These are phyloP conservation scores for Penicillium silybi DNA, from an alignment of 495 filamentous ascomycete species.

Conservation along the genomic window DNA sequence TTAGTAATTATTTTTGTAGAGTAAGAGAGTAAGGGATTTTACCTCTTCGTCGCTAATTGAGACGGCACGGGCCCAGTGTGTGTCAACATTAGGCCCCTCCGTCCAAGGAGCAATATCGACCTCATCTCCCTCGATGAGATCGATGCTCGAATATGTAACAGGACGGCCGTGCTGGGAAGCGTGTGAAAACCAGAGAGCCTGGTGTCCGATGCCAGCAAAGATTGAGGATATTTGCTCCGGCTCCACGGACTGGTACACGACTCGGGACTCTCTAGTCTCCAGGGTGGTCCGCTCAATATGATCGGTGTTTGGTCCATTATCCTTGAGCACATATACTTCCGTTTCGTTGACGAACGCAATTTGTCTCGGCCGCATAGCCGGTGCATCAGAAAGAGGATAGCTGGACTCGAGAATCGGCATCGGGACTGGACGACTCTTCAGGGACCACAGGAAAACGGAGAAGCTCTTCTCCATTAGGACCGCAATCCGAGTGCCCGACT, in stretches of 20 bases:
- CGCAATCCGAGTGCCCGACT: conserved; percentile 62
- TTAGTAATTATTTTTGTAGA: conserved; percentile 11
- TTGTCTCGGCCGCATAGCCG: conserved; percentile 35
- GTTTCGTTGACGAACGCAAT: conserved; percentile 43
- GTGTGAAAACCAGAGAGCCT: conserved; percentile 43
- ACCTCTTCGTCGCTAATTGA: conserved; percentile 40
- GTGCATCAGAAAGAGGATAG: conserved; percentile 38
- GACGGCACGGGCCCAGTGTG: conserved; percentile 38
- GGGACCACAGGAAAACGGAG: conserved; percentile 61
- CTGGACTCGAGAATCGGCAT: conserved; percentile 44
- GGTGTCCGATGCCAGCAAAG: conserved; percentile 34
- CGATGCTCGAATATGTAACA: conserved; percentile 31
- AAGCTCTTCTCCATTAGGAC: conserved; percentile 63
- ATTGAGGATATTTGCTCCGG: conserved; percentile 39
- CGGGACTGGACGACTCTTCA: conserved; percentile 46
- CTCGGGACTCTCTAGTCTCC: conserved; percentile 33
- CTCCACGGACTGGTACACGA: conserved; percentile 30
- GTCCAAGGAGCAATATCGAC: conserved; percentile 23
- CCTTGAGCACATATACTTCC: conserved; percentile 41
- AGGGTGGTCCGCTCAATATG: conserved; percentile 36
- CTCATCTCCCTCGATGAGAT: conserved; percentile 11
- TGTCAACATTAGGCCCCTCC: conserved; percentile 35
- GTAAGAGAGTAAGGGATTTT: not conserved
- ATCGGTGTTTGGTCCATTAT: conserved; percentile 28
- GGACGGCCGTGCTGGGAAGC: conserved; percentile 19